Base-by-base conservation (phyloP, 2,329 filamentous ascomycete genomes). In the Paecilomyces variotii region DNA sequence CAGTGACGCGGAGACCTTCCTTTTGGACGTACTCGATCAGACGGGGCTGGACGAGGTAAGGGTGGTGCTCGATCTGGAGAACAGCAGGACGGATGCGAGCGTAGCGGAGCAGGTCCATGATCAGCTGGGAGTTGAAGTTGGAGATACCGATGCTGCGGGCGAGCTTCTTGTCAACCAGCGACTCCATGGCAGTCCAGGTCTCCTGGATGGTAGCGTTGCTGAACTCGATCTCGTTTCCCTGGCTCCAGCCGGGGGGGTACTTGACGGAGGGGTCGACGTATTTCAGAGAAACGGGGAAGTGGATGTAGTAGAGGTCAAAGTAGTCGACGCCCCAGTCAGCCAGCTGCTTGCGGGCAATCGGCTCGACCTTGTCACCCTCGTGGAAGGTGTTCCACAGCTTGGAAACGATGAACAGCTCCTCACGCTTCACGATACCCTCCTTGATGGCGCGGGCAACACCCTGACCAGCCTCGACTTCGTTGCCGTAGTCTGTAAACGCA, bases 361-460 rank as follows among this genome's bases (percentile, higher is more conserved):
- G 86, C 76, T 87, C 85, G 62, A 93, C 89, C 67, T 83, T 82
- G 66, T 93, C 87, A 67, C 81, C 82, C 69, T 93, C 88, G 80
- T 96, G 90, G 84, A 91, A 96, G 65, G 87, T 87, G 80, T 93
- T 91, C 91, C 91, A 96, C 59, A 96, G 87, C 82, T 96, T 96
- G 76, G 88, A 91, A 64, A 92, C 89, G 71, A 96, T 86, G 84
- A 96, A 96, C 72, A 96, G 88, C 26, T 96, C 90, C 76, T 89
- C 85, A 60, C 90, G 87, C 80, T 87, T 91, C 66, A 92, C 89
- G 59, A 93, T 75, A 51, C 89, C 88, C 9, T 94, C 90, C 70
- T 87, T 83, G 76, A 94, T 90, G 68, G 90, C 90, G 65, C 88
- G 87, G 60, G 86, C 84, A 53, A 93, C 82, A 68, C 90, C 90